Conservation (phyloP, 2,329 filamentous ascomycete species). For the Endoconidiophora laricicola region DNA sequence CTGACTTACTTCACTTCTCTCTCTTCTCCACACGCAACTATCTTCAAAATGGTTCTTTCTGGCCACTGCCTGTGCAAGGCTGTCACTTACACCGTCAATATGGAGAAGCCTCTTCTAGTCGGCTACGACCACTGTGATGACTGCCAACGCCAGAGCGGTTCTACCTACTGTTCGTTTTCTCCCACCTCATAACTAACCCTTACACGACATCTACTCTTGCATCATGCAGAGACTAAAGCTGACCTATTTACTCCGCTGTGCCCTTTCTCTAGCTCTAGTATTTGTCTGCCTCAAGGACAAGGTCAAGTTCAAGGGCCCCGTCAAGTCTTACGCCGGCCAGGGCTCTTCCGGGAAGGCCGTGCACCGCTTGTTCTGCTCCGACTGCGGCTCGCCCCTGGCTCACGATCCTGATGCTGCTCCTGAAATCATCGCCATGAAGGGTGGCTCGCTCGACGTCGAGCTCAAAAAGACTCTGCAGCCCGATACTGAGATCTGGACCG, state of each 20-base stretch:
- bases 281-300: slow-evolving; percentile 49
- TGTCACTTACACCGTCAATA: slow-evolving; percentile 48
- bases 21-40: not conserved
- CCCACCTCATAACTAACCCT: not conserved
- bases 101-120: slow-evolving; percentile 34
- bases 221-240: not conserved
- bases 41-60: slow-evolving; percentile 38
- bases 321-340: slow-evolving; percentile 45
- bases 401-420: slow-evolving; percentile 57
- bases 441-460: slow-evolving; percentile 43
- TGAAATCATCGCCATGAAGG: slow-evolving; percentile 53
- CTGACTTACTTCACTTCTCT: not conserved
- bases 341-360: slow-evolving; percentile 45
- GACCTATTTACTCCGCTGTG: not conserved
- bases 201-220: not conserved
- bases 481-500: slow-evolving; percentile 54
- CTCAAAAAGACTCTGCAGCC: slow-evolving; percentile 54
- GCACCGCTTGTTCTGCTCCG: slow-evolving; percentile 52
- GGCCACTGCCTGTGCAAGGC: slow-evolving; percentile 58
- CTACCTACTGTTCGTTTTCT: slow-evolving; percentile 42
- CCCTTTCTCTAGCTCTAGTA: slow-evolving; percentile 36
- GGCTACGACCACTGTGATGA: slow-evolving; percentile 59
- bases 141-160: slow-evolving; percentile 54
- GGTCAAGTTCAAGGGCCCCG: slow-evolving; percentile 43
- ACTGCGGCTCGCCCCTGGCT: slow-evolving; percentile 53